Evolutionary conservation across 352 stramenopile genomes (phyloP).

Genomic region (Detonula confervacea): DNA sequence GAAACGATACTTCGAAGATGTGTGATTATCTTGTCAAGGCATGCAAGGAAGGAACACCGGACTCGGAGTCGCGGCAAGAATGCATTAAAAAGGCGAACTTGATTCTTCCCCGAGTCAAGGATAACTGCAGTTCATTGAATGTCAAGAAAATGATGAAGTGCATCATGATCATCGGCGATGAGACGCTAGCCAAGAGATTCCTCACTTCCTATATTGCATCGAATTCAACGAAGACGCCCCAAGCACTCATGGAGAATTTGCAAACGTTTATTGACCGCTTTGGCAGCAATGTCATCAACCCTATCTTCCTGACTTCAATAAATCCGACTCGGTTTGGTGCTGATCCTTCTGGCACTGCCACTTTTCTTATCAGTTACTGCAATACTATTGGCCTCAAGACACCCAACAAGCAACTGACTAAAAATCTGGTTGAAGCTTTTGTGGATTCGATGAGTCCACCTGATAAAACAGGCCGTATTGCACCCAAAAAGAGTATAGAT

Average conservation of each 20-base stretch:
- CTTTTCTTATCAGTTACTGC: neutral
- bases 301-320: neutral
- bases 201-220: conserved; percentile 4
- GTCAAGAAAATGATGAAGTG: conserved; percentile 3
- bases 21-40: conserved; percentile 22
- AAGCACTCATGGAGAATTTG: conserved; percentile 1
- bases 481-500: neutral
- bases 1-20: conserved; percentile 25
- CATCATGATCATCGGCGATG: conserved; percentile 22
- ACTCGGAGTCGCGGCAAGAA: conserved; percentile 21
- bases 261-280: conserved; percentile 6
- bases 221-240: neutral
- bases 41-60: conserved; percentile 10
- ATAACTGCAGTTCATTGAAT: conserved; percentile 3
- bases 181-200: conserved; percentile 15
- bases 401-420: neutral
- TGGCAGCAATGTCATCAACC: conserved; percentile 9
- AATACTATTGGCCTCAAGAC: conserved; percentile 5
- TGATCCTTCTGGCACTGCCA: too few relatives aligned
- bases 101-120: conserved; percentile 5
- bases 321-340: too few relatives aligned
- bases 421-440: conserved; percentile 5
- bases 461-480: neutral
- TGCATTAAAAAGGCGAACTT: conserved; percentile 20
- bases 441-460: neutral